Base-by-base conservation (phyloP, 345 rosid genomes). In the Jatropha curcas region DNA sequence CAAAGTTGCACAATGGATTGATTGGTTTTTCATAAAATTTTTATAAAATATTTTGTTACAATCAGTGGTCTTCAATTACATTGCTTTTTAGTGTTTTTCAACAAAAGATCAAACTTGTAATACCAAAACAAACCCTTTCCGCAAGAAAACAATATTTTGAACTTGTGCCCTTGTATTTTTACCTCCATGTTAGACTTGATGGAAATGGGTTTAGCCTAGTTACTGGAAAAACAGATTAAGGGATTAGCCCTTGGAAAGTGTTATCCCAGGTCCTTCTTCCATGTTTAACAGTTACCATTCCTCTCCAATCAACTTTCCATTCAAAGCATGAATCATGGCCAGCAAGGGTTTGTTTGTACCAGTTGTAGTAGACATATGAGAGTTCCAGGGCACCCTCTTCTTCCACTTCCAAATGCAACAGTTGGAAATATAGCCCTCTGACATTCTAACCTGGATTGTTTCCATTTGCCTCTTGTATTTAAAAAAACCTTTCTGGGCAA, bases 381-480 rank as follows among this genome's bases (percentile, higher is more conserved):
- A 12, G 79, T 71, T 63, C 97, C 91, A 3, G 94, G 97, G 71
- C n/a, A 89, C 7, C 84, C 82, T 81, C 94, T 85, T 76, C 89
- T 83, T 56, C 92, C 92, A 43, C 84, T 67, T 1, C 94, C 97
- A 5, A 91, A 91, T 2, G 90, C 60, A 91, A 1, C 22, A 85
- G 56, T 17, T 88, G 87, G 39, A 83, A 77, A 74, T 74, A 68
- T 59, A 86, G 81, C 24, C 87, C 92, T 70, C 79, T 84, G 59
- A 86, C 78, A 34, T 85, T 90, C 73, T n/a, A n/a, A 84, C 4
- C 68, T 75, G n/a, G 74, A 14, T 65, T 77, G 75, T 34, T 66
- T 37, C 50, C 74, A 39, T 75, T 62, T 17, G 34, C 70, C 20
- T n/a, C n/a, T n/a, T 74, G 62, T 17, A 14, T 73, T 14, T 20